Conservation (phyloP, 768 basidiomycete species). For the Xerocomus potaroensis region DNA sequence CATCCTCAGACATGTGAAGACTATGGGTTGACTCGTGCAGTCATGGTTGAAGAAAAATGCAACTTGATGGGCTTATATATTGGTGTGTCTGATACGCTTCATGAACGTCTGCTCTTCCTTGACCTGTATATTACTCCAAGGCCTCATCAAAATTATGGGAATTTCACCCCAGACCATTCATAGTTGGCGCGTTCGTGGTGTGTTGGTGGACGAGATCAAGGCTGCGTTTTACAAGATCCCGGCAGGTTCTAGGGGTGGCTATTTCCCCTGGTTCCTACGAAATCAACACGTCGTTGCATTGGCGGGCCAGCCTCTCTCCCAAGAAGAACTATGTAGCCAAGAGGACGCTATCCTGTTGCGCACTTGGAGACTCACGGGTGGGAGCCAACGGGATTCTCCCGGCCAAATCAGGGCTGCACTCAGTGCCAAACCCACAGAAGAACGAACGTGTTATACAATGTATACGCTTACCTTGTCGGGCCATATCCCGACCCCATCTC, state of each 20-base stretch:
- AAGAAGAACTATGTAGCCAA: neutral
- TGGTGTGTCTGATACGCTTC: neutral
- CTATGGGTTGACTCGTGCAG: slow-evolving; percentile 33
- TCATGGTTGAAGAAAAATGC: slow-evolving; percentile 8
- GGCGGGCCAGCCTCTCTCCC: slow-evolving; percentile 4
- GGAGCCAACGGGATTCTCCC: slow-evolving; percentile 1
- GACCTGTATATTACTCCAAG: neutral
- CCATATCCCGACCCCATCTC: neutral
- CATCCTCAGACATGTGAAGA: slow-evolving; percentile 32
- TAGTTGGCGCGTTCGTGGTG: slow-evolving; percentile 31
- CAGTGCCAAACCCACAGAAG: neutral
- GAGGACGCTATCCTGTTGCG: neutral
- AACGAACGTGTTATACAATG: neutral
- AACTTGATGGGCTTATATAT: slow-evolving; percentile 32
- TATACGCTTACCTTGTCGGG: slow-evolving; percentile 1
- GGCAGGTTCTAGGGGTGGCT: slow-evolving; percentile 19
- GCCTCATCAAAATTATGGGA: slow-evolving; percentile 19
- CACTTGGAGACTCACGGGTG: slow-evolving; percentile 9
- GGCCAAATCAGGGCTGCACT: neutral
- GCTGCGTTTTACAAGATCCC: slow-evolving; percentile 25
- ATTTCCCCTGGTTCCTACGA: slow-evolving; percentile 36
- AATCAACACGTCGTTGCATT: slow-evolving; percentile 29
- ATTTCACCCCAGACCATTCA: slow-evolving; percentile 29
- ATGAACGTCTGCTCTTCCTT: no score
- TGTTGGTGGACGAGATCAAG: slow-evolving; percentile 33